Base-by-base conservation (phyloP, 2,329 filamentous ascomycete species). In the Fusarium haematococcum region DNA sequence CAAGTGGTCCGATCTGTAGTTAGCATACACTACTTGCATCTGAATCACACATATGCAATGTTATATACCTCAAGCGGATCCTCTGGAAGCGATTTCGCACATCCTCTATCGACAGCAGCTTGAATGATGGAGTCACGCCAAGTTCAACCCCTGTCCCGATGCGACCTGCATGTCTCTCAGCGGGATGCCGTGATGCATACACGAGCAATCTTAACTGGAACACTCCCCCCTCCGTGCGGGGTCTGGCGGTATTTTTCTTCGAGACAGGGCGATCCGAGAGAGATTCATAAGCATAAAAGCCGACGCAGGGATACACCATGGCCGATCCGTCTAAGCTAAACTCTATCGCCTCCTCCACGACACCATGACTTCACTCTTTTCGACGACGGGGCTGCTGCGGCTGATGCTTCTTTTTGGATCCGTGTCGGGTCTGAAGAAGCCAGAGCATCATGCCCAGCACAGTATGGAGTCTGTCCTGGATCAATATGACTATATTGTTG, bases 401-500 rank as follows among this genome's bases (percentile, higher is more conserved):
- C 16, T 60, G 57, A 23, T 43, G 18, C 33, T 37, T 43, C 23
- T 60, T 32, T 35, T 41, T n/a, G 37, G 57, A 37, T 43, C 18
- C 13, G 57, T 16, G 18, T 60, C 25, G 7, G 25, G 37, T n/a
- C 57, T 60, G n/a, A n/a, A 60, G 37, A 30, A 60, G 37, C 37
- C n/a, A 18, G 27, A 60, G 57, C 37, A 45, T 20, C 37, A 60
- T 45, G 25, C 6, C 5, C 16, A 60, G 37, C 35, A 27, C 37
- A 39, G 41, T 39, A 27, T 60, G 57, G 25, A 43, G 7, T 60
- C 57, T 43, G 13, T 43, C 27, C 6, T 27, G 25, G 25, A 39
- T 20, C 8, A 43, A 30, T 60, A 60, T 23, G 57, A 60, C n/a
- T 60, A 60, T 8, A 76, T 82, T 23, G 75, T 82, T n/a, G 70